A percentile compares a stretch with the other conserved stretches of the same genome.
Conservation (phyloP, 164 flowering plant species). For the Vitis rupestris region DNA sequence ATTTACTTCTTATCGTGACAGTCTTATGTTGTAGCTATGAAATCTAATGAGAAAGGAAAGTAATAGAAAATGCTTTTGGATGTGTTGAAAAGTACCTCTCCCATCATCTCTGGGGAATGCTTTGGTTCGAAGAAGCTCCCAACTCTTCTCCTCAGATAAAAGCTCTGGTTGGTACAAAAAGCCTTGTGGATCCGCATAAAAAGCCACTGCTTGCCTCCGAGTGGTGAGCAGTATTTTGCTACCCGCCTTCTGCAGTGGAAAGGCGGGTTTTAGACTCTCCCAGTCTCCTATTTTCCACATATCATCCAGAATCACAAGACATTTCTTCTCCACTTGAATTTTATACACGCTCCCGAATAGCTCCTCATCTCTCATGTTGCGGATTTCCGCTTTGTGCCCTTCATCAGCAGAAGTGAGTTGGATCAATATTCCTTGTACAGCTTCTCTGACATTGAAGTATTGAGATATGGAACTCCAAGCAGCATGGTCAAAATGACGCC, state of each 20-base stretch:
- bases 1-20: too few species aligned
- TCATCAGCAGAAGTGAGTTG: conserved; percentile 5
- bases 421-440: conserved; percentile 8
- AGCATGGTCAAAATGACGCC: conserved; percentile 7
- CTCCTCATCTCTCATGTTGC: not conserved
- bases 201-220: conserved; percentile 20
- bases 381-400: not conserved
- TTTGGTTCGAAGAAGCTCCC: conserved; percentile 14
- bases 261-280: conserved; percentile 19
- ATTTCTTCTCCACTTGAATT: conserved; percentile 14
- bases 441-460: not conserved
- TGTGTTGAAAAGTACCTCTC: too few species aligned
- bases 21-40: too few species aligned
- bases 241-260: conserved; percentile 4
- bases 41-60: too few species aligned
- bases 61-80: too few species aligned
- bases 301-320: conserved; percentile 43
- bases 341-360: conserved; percentile 2
- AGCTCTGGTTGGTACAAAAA: not conserved
- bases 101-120: too few species aligned
- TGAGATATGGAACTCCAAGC: conserved; percentile 28
- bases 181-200: conserved; percentile 11
- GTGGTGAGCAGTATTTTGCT: conserved; percentile 33
- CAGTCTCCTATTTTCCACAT: conserved; percentile 27
- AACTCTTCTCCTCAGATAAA: conserved; percentile 19